Conservation (phyloP, 2,329 filamentous ascomycete genomes). For the Aspergillus alliaceus region DNA sequence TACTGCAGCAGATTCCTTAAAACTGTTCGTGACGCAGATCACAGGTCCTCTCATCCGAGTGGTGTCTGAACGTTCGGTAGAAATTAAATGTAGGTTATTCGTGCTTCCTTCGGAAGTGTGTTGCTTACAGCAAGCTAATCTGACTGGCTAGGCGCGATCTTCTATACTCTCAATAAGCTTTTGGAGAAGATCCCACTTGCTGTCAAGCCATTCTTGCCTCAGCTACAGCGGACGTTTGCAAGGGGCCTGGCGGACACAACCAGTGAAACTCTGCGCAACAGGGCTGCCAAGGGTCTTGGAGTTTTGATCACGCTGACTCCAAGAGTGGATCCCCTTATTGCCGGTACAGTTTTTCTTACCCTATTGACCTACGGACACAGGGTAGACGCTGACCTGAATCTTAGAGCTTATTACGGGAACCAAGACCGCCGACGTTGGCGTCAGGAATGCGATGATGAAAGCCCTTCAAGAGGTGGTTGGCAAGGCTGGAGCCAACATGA, state of each 20-base stretch:
- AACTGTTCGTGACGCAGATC: constrained; percentile 95
- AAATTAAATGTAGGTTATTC: constrained; percentile 67
- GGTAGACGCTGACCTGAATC: constrained; percentile 19
- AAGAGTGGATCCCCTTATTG: constrained; percentile 89
- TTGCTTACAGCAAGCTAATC: constrained; percentile 18
- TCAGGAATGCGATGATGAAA: constrained; percentile 94
- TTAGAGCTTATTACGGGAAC: constrained; percentile 88
- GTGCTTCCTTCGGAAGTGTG: neutral
- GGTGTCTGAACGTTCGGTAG: constrained; percentile 91
- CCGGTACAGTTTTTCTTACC: constrained; percentile 36
- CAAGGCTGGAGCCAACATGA: constrained; percentile 94
- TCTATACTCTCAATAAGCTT: constrained; percentile 90
- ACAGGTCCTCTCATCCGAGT: constrained; percentile 97
- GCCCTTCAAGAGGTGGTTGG: constrained; percentile 94
- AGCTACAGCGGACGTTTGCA: constrained; percentile 94
- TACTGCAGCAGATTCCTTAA: constrained; percentile 81
- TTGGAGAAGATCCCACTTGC: constrained; percentile 95
- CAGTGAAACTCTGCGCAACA: constrained; percentile 80
- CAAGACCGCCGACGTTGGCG: constrained; percentile 82
- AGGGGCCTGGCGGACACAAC: constrained; percentile 92
- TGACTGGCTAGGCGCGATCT: constrained; percentile 68
- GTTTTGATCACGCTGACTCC: constrained; percentile 95
- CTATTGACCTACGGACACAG: constrained; percentile 1
- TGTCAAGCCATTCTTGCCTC: constrained; percentile 93
- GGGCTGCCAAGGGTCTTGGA: constrained; percentile 90